Conservation (phyloP, 441 rosid species). For the Francoa sonchifolia region DNA sequence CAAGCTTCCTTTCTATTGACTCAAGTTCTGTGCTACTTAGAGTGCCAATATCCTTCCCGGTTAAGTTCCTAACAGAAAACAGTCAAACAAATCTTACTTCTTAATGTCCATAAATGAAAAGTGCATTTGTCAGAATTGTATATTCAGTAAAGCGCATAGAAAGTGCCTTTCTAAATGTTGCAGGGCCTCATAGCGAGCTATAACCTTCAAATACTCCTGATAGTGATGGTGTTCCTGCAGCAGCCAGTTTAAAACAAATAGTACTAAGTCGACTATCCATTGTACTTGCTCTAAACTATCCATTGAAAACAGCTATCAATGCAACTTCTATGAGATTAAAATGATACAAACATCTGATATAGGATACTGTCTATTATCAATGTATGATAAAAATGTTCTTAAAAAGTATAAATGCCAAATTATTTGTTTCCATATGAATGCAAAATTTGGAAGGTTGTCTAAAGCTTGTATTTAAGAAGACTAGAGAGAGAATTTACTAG, state of each 20-base stretch:
- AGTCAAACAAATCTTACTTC: background rate
- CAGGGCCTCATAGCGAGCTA: slow-evolving; percentile 74
- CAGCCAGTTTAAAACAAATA: no score
- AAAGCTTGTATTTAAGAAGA: background rate
- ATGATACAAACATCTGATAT: no score
- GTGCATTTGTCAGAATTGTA: background rate
- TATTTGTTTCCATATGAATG: no score
- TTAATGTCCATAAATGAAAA: background rate
- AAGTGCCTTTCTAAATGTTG: slow-evolving; percentile 70
- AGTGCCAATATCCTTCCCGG: slow-evolving; percentile 93
- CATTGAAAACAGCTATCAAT: no score
- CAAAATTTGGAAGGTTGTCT: background rate
- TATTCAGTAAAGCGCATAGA: background rate
- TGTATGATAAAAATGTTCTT: no score
- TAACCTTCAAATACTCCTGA: slow-evolving; percentile 90
- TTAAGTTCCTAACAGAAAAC: slow-evolving; percentile 39
- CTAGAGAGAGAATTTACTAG: background rate
- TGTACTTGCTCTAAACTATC: no score
- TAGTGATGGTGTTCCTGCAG: background rate
- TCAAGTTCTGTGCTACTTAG: slow-evolving; percentile 83
- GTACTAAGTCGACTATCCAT: no score
- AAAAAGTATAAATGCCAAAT: no score
- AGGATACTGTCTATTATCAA: no score
- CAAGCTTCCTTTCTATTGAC: slow-evolving; percentile 91
- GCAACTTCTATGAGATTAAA: no score